These are phyloP conservation scores for Eimeria zaria DNA, from an alignment of 169 alveolate species.

Conservation along the genomic window DNA sequence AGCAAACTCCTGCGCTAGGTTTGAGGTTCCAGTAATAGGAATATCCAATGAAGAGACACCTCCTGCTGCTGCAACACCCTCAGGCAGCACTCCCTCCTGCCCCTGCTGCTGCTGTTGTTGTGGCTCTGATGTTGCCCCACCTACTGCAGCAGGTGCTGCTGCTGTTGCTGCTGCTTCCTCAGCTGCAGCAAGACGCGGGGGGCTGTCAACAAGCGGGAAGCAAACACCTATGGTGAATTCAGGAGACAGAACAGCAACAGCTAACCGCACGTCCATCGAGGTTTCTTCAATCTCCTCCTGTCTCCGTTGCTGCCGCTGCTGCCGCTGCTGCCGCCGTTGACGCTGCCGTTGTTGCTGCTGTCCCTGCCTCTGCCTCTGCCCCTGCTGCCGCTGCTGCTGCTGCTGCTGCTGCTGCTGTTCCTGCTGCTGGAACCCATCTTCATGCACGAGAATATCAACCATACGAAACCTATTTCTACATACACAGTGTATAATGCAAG, in stretches of 20 bases:
- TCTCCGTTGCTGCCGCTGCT: constrained; percentile 24
- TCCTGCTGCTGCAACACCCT: not conserved
- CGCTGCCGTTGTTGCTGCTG: too few species aligned
- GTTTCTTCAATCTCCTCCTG: not conserved
- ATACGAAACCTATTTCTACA: not conserved
- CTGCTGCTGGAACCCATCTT: constrained; percentile 1
- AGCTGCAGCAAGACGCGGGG: not conserved
- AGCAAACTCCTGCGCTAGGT: not conserved
- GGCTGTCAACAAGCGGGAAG: constrained; percentile 8
- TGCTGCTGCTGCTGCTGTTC: constrained; percentile 16
- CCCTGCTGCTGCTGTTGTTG: constrained; percentile 30
- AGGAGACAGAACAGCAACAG: not conserved
- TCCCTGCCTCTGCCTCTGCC: too few species aligned
- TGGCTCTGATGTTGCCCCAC: not conserved
- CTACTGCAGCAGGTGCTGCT: constrained; percentile 2
- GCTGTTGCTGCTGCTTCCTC: not conserved
- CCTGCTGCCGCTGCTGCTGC: constrained; percentile 9
- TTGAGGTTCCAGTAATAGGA: not conserved
- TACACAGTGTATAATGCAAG: not conserved
- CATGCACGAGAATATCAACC: not conserved
- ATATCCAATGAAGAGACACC: not conserved
- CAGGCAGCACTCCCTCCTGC: constrained; percentile 13
- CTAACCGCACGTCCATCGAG: not conserved
- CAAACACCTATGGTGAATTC: not conserved
- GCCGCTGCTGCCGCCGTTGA: too few species aligned